Base-by-base conservation (phyloP, 441 rosid genomes). In the Bruguiera hainesii region DNA sequence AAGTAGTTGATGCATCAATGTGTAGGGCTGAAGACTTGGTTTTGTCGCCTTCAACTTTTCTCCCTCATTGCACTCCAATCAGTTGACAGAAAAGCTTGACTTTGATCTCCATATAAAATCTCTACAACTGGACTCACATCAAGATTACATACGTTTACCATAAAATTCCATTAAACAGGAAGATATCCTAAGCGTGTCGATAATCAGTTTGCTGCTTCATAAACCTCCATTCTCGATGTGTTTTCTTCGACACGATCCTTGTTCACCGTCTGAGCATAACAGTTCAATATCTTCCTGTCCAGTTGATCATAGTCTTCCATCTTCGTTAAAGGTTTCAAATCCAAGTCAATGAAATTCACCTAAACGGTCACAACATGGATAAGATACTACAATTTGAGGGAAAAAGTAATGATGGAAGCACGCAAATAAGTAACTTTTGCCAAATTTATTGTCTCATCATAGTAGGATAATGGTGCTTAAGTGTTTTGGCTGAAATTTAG, bases 341-440 rank as follows among this genome's bases (percentile, higher is more conserved):
- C 96, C 81, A 94, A 71, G 80, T 94, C 97, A 71, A 91, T 84
- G 76, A 94, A 91, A 66, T 74, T 78, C 48, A 73, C 96, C 98
- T 94, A 76, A 48, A 69, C 55, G 71, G 56, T 71, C 71, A 65
- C 67, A 75, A 65, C 49, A 53, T 25, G 60, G 35, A 66, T 63
- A 55, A 71, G 56, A 73, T 42, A 69, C 39, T n/a, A 59, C 61
- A 46, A 18, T 29, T 30, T 5, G 60, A 11, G 29, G 51, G 35
- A 66, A 50, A 56, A 37, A 10, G 51, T 52, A 26, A 25, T 25
- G 16, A 58, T 39, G 28, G 16, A 19, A 28, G 42, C 49, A 42
- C 20, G 61, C 23, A 21, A 68, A 64, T 29, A 16, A 29, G 39
- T 31, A 59, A 42, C 35, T 58, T 33, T 33, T 16, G 30, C 18